phyloP scores from a whole-genome alignment of 495 filamentous ascomycete species.

The Aspergillus funiculosus region DNA sequence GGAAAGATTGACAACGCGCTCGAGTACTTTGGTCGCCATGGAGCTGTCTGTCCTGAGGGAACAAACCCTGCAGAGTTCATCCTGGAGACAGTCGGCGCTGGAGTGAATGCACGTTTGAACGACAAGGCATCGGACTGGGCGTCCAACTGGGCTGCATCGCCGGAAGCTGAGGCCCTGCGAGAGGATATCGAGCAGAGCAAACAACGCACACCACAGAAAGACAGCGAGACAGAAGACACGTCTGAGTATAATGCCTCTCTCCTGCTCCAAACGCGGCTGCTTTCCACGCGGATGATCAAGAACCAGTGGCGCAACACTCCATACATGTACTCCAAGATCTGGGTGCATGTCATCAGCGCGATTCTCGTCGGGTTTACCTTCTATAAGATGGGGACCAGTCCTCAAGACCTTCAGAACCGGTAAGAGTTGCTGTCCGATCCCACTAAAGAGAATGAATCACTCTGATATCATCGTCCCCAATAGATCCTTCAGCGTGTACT shows the following conservation, averaged over 20 bases:
- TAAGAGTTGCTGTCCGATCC: not conserved
- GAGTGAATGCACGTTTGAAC: not conserved
- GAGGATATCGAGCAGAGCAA: constrained; percentile 2
- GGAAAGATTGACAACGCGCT: constrained; percentile 44
- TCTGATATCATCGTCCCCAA: not conserved
- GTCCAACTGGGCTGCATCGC: not conserved
- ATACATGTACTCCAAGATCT: constrained; percentile 8
- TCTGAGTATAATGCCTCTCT: constrained; percentile 1
- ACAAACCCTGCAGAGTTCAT: constrained; percentile 67
- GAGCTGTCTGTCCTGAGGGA: constrained; percentile 62
- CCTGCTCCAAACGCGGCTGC: not conserved
- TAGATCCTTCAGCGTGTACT: constrained; percentile 3
- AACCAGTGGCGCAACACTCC: constrained; percentile 5
- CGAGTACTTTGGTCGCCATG: constrained; percentile 71
- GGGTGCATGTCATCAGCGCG: constrained; percentile 5
- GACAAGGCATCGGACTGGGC: constrained; percentile 5
- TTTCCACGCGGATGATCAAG: constrained; percentile 2
- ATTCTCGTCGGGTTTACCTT: constrained; percentile 5
- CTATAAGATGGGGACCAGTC: constrained; percentile 1
- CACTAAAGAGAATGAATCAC: not conserved
- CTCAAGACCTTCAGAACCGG: constrained; percentile 4
- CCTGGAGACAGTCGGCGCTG: constrained; percentile 1
- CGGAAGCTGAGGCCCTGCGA: not conserved
- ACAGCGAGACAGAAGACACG: not conserved
- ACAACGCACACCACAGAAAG: not conserved